Evolutionary conservation across 2,329 filamentous ascomycete species (phyloP).

Genomic region (Xylariaceae sp.): DNA sequence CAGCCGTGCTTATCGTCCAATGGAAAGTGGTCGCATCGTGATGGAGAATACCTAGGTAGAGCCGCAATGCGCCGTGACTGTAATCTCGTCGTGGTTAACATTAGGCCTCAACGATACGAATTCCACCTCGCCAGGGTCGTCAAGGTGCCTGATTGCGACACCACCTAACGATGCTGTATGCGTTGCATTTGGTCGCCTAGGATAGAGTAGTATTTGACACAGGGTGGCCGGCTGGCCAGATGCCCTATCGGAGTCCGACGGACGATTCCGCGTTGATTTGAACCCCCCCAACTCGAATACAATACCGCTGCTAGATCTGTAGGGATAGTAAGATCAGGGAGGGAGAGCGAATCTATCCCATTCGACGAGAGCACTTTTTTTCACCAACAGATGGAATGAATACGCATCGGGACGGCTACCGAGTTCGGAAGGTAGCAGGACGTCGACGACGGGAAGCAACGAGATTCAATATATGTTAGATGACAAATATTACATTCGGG

Average conservation of each 20-base stretch:
- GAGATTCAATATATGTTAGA: neutral
- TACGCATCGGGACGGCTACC: neutral
- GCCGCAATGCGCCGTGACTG: neutral
- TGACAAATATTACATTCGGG: neutral
- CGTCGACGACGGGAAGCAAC: neutral
- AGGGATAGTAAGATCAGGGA: neutral
- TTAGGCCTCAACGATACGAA: neutral
- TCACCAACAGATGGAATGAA: neutral
- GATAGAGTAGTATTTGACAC: neutral
- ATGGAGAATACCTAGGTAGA: neutral
- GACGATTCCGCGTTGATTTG: neutral
- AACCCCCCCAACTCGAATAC: neutral
- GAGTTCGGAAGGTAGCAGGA: neutral
- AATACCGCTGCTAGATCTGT: neutral
- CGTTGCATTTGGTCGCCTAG: neutral
- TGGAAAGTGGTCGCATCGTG: neutral
- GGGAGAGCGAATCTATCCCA: neutral
- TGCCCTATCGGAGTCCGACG: neutral
- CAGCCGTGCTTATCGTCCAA: constrained; percentile 6
- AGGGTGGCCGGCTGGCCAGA: too few species aligned
- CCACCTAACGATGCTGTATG: neutral
- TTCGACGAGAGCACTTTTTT: neutral
- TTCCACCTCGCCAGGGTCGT: neutral
- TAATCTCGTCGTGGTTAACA: neutral
- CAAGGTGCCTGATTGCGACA: neutral